Conservation (phyloP, 164 flowering plant species). For the Piper betle region DNA sequence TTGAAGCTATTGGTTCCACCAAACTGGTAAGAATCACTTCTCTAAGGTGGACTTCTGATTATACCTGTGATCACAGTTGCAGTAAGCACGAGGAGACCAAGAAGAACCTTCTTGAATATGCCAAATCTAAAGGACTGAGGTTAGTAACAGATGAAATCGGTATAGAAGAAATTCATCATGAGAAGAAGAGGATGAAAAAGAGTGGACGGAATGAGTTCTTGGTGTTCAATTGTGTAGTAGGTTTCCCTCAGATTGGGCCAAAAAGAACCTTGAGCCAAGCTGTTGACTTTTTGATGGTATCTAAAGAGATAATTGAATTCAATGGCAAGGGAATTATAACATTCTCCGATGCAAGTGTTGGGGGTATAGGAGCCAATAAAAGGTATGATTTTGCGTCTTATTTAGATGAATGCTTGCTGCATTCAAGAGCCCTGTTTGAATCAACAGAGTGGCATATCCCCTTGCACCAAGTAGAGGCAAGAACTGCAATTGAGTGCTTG, state of each 20-base stretch:
- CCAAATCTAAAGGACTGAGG: conserved; percentile 20
- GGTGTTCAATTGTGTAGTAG: conserved; percentile 30
- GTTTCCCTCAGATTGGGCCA: conserved; percentile 26
- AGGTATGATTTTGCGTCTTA: conserved; percentile 12
- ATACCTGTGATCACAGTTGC: neutral
- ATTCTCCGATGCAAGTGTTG: conserved; percentile 14
- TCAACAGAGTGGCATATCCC: conserved; percentile 28
- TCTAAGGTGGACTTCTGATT: conserved; percentile 19
- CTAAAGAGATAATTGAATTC: conserved; percentile 7
- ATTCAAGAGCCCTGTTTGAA: conserved; percentile 19
- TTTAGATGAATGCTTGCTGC: conserved; percentile 15
- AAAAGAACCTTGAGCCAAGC: conserved; percentile 3
- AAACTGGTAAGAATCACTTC: conserved; percentile 23
- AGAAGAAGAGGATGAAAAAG: conserved; percentile 16
- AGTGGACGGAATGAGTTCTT: conserved; percentile 20
- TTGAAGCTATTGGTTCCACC: conserved; percentile 23
- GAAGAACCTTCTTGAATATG: conserved; percentile 24
- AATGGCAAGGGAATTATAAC: conserved; percentile 16
- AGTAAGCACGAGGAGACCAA: conserved; percentile 27
- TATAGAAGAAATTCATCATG: conserved; percentile 24
- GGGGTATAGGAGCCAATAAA: conserved; percentile 2
- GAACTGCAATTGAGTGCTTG: conserved; percentile 25
- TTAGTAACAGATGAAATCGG: conserved; percentile 32
- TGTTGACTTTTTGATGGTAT: conserved; percentile 15
- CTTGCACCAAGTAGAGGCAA: conserved; percentile 18